Percentiles rank a stretch among this genome's conserved stretches.
Conservation (phyloP, 2,329 filamentous ascomycete genomes). For the Pseudogymnoascus sp. region DNA sequence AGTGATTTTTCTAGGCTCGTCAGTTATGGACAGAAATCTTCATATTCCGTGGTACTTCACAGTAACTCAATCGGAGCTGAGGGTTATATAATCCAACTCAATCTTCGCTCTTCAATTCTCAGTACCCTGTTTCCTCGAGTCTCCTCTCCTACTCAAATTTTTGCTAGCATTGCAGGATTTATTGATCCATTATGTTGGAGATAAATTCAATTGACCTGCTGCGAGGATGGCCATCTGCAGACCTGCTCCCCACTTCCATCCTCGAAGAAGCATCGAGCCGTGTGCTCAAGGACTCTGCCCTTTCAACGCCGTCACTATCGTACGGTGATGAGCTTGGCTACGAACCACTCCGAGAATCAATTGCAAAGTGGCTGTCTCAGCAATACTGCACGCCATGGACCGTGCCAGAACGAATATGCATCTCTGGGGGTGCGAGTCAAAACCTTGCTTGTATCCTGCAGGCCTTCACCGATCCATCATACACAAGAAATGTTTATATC, state of each 20-base stretch:
- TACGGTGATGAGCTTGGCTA: constrained; percentile 78
- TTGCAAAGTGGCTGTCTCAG: constrained; percentile 62
- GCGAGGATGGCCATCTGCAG: constrained; percentile 36
- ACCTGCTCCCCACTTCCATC: constrained; percentile 38
- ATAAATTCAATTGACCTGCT: constrained; percentile 34
- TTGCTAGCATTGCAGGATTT: background rate
- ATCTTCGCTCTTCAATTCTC: background rate
- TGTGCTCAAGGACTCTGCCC: constrained; percentile 52
- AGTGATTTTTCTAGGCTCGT: background rate
- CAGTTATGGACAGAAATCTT: background rate
- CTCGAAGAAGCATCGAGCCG: constrained; percentile 55
- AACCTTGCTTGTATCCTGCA: constrained; percentile 70
- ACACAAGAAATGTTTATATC: constrained; percentile 72
- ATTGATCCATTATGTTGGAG: background rate
- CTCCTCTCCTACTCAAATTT: background rate
- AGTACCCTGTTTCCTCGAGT: background rate
- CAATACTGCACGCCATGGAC: constrained; percentile 15
- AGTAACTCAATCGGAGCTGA: background rate
- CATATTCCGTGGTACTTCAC: background rate
- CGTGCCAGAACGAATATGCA: constrained; percentile 58
- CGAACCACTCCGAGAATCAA: constrained; percentile 56
- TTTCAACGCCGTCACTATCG: constrained; percentile 58
- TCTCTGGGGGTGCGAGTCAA: constrained; percentile 81
- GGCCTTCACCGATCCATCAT: constrained; percentile 71
- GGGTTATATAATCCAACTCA: background rate